A percentile compares a stretch with the other conserved stretches of the same genome.
phyloP scores from a whole-genome alignment of 192 early-diverging fungal species.

The Hyaloraphidium curvatum region DNA sequence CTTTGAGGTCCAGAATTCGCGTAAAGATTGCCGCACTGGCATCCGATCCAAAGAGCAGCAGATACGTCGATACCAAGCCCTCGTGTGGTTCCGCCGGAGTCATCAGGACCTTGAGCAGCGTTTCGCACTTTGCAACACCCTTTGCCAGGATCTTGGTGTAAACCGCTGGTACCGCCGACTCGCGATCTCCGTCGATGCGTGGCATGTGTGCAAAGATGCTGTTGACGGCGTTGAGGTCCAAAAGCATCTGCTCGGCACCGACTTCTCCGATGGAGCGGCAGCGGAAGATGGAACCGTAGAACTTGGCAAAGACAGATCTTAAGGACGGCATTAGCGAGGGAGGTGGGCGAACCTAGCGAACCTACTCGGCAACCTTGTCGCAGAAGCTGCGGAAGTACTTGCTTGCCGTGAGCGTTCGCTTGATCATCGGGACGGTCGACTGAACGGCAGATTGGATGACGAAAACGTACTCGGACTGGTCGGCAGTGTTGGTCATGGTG shows the following conservation, averaged over 20 bases:
- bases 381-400: constrained; percentile 75
- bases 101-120: constrained; percentile 76
- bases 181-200: constrained; percentile 30
- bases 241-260: constrained; percentile 88
- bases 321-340: neutral
- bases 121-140: constrained; percentile 62
- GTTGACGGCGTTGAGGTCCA: constrained; percentile 88
- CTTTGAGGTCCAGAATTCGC: constrained; percentile 66
- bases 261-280: constrained; percentile 78
- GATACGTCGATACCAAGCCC: constrained; percentile 70
- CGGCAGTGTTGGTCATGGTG: constrained; percentile 67
- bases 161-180: constrained; percentile 32
- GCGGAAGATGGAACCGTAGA: constrained; percentile 42
- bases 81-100: constrained; percentile 63
- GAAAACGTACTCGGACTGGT: constrained; percentile 77
- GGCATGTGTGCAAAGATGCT: constrained; percentile 58
- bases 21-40: constrained; percentile 46
- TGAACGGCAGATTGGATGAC: constrained; percentile 37
- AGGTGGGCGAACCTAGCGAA: neutral
- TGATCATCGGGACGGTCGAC: constrained; percentile 30
- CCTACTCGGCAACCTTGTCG: constrained; percentile 80
- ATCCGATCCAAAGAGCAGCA: constrained; percentile 57
- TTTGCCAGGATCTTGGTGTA: constrained; percentile 61
- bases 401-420: constrained; percentile 38
- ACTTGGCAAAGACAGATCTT: constrained; percentile 51